Conservation (phyloP, 1,139 yeast genomes). For the Pichia terricola region DNA sequence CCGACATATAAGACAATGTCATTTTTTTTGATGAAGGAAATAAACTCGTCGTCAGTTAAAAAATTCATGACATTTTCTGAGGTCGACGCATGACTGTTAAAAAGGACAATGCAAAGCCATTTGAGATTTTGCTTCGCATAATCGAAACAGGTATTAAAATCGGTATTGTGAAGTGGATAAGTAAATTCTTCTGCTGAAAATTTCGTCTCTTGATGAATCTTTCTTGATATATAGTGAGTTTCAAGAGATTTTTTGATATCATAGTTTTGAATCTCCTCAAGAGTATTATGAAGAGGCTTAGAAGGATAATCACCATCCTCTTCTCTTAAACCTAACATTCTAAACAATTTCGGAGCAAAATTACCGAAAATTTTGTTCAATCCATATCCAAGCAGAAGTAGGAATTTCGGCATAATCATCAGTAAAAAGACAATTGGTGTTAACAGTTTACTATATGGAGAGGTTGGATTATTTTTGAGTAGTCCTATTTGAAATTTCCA, state of each 20-base stretch:
- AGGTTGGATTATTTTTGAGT: constrained; percentile 5
- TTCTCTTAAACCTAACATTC: constrained; percentile 25
- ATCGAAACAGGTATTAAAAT: constrained; percentile 37
- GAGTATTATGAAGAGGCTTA: constrained; percentile 21
- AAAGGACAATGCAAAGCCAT: constrained; percentile 37
- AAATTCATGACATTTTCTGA: constrained; percentile 23
- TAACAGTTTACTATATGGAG: constrained; percentile 16
- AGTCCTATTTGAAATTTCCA: constrained; percentile 26
- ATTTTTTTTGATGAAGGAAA: constrained; percentile 28
- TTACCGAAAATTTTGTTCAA: constrained; percentile 28
- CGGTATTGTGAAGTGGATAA: constrained; percentile 23
- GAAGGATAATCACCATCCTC: constrained; percentile 25
- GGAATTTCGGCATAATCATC: constrained; percentile 37
- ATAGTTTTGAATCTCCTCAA: constrained; percentile 14
- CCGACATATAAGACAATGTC: constrained; percentile 33
- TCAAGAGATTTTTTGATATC: constrained; percentile 6
- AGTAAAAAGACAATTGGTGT: constrained; percentile 32
- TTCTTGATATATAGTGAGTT: no score
- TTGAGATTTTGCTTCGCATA: constrained; percentile 31
- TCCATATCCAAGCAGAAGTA: constrained; percentile 28
- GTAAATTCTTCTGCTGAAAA: constrained; percentile 9
- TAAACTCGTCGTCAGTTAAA: constrained; percentile 26
- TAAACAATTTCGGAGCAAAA: constrained; percentile 23
- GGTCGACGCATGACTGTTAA: constrained; percentile 29
- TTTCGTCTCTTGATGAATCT: no score